Base-by-base conservation (phyloP, 371 early-diverging fungal genomes). In the Lichtheimia corymbifera region DNA sequence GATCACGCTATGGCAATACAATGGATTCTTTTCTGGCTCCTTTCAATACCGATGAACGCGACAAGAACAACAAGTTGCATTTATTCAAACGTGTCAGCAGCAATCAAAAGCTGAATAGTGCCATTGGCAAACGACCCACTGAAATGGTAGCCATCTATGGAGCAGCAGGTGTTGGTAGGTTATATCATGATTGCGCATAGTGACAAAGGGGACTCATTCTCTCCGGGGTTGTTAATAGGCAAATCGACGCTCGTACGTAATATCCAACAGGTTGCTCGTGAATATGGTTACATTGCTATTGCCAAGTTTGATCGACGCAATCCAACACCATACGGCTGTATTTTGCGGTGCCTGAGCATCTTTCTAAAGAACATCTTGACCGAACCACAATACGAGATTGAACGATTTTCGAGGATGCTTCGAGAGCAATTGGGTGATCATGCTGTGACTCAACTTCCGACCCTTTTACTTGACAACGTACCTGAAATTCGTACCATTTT, bases 61-160 rank as follows among this genome's bases (percentile, higher is more conserved):
- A 57, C 40, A 57, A 45, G 53, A 57, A 54, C 40, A 44, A 61
- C 22, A 22, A 41, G n/a, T 30, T 42, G 11, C 27, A 50, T 1
- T 25, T 44, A 13, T 24, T 49, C n/a, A 53, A 47, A 49, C 53
- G 59, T 25, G 25, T 52, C 45, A 54, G 47, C 28, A 59, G 53
- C 43, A 64, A 50, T 35, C 58, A 58, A 41, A 41, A 51, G 20
- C 27, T 35, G 42, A 64, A 52, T 2, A 55, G 58, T 47, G 45
- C n/a, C 3, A 18, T 62, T 24, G 44, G 59, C 47, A 76, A 68
- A 57, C 50, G 72, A 40, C 68, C 65, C 0, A 76, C 75, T 4
- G 80, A 80, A 54, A 71, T 77, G 27, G 68, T 80, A 13, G 71
- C 74, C 7, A 73, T 80, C n/a, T 64, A 73, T 45, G 80, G 80